Base-by-base conservation (phyloP, 441 rosid genomes). In the Iberis amara region DNA sequence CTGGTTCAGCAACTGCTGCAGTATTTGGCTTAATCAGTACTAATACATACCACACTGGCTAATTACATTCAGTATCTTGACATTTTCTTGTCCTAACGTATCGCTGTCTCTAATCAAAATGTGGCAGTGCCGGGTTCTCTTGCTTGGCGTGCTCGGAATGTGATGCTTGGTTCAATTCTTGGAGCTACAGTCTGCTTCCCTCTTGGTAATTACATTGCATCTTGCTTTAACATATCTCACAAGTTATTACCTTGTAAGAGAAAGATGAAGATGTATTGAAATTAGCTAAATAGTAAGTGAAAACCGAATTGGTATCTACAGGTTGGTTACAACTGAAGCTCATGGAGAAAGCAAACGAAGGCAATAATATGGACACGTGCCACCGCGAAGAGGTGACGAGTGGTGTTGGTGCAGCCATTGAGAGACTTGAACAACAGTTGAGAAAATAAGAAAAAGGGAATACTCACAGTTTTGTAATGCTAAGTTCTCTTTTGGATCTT, bases 1-100 rank as follows among this genome's bases (percentile, higher is more conserved):
- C 95, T 48, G 98, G 96, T 69, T 91, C 98, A 21, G 96, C 95
- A 24, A 86, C 98, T 51, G 89, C 95, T 40, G 96, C 98, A 7
- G 58, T 87, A 4, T 91, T 91, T 68, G 96, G 94, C 62, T 39
- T 91, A 49, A 72, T 91, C 36, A 57, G 96, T 85, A 85, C 72
- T 62, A 58, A 30, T 15, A 35, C 65, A 51, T 12, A 6, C 42
- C 39, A 35, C 36, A 6, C 46, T 49, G 24, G 42, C 35, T 10
- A 15, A 32, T 8, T 37, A 36, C 41, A 7, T 57, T 28, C 47
- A 57, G n/a, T 15, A 33, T 56, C 10, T 11, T 5, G 2, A 21
- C 23, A 37, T 28, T 35, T 6, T 27, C 6, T 5, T 0, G 12
- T 42, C 36, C 13, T 61, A 46, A 59, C 44, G 1, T 50, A 12